These are phyloP conservation scores for Ceratopteris richardii DNA, from an alignment of 75 land plant genomes.

Conservation along the genomic window DNA sequence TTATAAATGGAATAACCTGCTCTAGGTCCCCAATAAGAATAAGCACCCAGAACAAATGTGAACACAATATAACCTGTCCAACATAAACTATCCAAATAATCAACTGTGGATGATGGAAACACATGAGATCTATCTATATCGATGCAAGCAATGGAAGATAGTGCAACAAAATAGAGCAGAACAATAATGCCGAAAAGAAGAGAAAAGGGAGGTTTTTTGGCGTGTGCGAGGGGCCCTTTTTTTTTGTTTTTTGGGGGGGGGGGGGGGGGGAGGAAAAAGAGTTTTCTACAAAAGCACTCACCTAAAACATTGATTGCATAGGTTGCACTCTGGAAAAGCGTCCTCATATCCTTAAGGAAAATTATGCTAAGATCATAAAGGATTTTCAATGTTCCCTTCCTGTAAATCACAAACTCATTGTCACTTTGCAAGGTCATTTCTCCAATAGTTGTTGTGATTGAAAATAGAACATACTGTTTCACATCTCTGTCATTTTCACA, in stretches of 20 bases:
- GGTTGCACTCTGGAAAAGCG: constrained; percentile 42
- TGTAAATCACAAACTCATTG: constrained; percentile 7
- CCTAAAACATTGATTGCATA: constrained; percentile 71
- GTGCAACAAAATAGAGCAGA: too few species aligned
- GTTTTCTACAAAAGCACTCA: constrained; percentile 17
- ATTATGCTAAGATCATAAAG: constrained; percentile 13
- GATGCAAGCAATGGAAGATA: too few species aligned
- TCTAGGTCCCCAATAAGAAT: constrained; percentile 97
- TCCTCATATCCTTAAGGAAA: constrained; percentile 49
- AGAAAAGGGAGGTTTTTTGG: too few species aligned
- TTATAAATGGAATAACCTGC: constrained; percentile 81
- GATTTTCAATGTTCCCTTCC: constrained; percentile 8
- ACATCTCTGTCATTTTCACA: too few species aligned
- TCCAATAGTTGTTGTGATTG: background rate
- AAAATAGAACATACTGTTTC: too few species aligned
- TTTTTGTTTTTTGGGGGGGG: too few species aligned
- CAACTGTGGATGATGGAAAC: background rate
- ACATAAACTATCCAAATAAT: background rate
- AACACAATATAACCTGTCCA: constrained; percentile 78
- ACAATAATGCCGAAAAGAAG: too few species aligned
- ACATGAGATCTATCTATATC: background rate
- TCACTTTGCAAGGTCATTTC: too few species aligned
- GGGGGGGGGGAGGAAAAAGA: too few species aligned
- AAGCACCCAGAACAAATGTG: constrained; percentile 93
- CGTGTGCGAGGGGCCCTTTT: too few species aligned